A percentile compares a stretch with the other conserved stretches of the same genome.
phyloP scores from a whole-genome alignment of 331 rosid species.

The Rhamnella rubrinervis region DNA sequence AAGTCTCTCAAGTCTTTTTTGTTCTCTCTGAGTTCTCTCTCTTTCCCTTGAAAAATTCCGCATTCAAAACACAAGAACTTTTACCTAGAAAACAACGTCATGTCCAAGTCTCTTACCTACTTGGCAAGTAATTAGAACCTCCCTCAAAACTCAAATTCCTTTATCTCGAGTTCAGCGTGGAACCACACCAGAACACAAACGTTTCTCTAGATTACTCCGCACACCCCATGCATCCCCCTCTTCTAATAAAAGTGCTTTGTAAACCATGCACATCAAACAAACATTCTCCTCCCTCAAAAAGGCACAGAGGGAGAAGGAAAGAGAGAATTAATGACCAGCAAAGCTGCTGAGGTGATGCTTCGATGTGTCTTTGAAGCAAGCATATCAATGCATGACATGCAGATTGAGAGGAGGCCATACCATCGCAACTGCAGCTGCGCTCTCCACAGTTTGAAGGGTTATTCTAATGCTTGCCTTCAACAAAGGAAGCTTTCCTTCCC shows the following conservation, averaged over 20 bases:
- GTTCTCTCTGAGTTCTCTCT: background rate
- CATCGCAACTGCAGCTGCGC: conserved; percentile 58
- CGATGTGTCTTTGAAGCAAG: conserved; percentile 47
- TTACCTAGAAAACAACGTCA: background rate
- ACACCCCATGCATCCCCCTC: background rate
- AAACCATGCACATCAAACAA: conserved; percentile 9
- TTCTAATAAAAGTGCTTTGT: conserved; percentile 14
- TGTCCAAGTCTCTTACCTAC: background rate
- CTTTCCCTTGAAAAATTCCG: background rate
- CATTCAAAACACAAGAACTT: background rate
- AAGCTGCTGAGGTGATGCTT: conserved; percentile 36
- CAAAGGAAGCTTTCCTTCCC: conserved; percentile 29
- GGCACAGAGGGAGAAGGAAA: background rate
- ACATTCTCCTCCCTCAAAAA: background rate
- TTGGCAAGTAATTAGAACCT: background rate
- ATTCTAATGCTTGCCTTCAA: conserved; percentile 12
- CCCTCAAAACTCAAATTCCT: background rate
- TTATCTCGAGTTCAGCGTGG: background rate
- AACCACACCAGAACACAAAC: background rate
- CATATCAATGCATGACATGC: conserved; percentile 39
- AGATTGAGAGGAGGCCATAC: conserved; percentile 55
- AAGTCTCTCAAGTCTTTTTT: too few species aligned
- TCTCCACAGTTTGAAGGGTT: conserved; percentile 30
- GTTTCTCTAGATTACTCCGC: conserved; percentile 7
- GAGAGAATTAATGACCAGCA: conserved; percentile 27